Evolutionary conservation across 1,139 yeast genomes (phyloP).

Genomic region (Kodamaea fungicola): DNA sequence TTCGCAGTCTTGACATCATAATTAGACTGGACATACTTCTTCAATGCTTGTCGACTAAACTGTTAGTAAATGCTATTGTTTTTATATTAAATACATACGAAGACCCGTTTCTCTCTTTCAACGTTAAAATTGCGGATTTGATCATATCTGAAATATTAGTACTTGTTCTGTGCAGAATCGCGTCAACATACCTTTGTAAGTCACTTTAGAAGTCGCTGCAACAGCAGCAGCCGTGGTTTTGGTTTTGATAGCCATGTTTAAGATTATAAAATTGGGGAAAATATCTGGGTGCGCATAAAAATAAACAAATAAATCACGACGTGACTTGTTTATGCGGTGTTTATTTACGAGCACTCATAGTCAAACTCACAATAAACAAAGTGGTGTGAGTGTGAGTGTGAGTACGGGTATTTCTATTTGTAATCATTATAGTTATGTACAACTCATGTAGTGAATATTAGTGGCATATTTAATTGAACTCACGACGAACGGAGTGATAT

Average conservation of each 20-base stretch:
- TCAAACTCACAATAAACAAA: too few relatives aligned
- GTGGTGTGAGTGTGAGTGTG: too few relatives aligned
- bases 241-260: constrained; percentile 25
- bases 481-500: too few relatives aligned
- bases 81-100: constrained; percentile 24
- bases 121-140: constrained; percentile 63
- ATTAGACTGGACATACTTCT: constrained; percentile 67
- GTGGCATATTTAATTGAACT: too few relatives aligned
- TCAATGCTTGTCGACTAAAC: constrained; percentile 64
- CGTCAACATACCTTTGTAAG: constrained; percentile 50
- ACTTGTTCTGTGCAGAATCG: neutral
- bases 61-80: constrained; percentile 6
- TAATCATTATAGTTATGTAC: too few relatives aligned
- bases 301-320: neutral
- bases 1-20: constrained; percentile 56
- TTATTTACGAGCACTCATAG: too few relatives aligned
- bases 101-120: constrained; percentile 83
- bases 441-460: too few relatives aligned
- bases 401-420: too few relatives aligned
- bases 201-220: constrained; percentile 30
- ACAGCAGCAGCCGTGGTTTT: constrained; percentile 26
- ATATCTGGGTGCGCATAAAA: constrained; percentile 1
- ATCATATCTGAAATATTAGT: constrained; percentile 58
- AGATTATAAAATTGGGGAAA: constrained; percentile 1
- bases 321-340: too few relatives aligned